Conservation (phyloP, 2,329 filamentous ascomycete genomes). For the Alternaria arbusti region DNA sequence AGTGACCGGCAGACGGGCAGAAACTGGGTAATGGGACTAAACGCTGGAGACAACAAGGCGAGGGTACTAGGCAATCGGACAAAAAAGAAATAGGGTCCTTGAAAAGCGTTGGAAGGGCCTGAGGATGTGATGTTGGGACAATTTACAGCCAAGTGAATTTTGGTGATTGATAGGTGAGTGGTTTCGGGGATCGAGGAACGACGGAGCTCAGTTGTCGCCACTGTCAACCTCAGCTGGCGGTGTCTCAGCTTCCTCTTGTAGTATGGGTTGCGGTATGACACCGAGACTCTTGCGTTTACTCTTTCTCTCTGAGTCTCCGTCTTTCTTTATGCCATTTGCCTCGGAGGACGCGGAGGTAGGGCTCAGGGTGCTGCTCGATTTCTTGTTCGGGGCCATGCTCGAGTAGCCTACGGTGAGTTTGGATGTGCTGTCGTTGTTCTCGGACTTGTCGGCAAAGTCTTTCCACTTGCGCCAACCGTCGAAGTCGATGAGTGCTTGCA, state of each 20-base stretch:
- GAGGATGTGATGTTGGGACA: constrained; percentile 13
- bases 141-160: constrained; percentile 28
- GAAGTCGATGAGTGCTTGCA: constrained; percentile 98
- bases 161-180: constrained; percentile 1
- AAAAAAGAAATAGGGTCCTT: constrained; percentile 14
- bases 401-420: constrained; percentile 44
- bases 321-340: constrained; percentile 32
- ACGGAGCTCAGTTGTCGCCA: constrained; percentile 9
- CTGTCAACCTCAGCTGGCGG: constrained; percentile 30
- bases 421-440: constrained; percentile 42
- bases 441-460: constrained; percentile 64
- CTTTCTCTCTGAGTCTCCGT: constrained; percentile 40
- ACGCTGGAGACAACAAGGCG: constrained; percentile 8
- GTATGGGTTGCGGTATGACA: constrained; percentile 31
- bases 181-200: not conserved
- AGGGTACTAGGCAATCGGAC: constrained; percentile 8
- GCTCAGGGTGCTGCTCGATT: constrained; percentile 18
- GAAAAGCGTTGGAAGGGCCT: constrained; percentile 3
- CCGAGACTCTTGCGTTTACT: constrained; percentile 41
- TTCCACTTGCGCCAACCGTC: constrained; percentile 99
- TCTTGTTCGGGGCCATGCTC: constrained; percentile 38
- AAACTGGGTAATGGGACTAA: constrained; percentile 10
- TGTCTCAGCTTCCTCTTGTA: constrained; percentile 35
- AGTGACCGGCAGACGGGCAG: constrained; percentile 15
- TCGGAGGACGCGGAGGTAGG: constrained; percentile 25